A percentile compares a stretch with the other conserved stretches of the same genome.
These are phyloP conservation scores for Yarrowia alimentaria DNA, from an alignment of 805 yeast species.

Conservation along the genomic window DNA sequence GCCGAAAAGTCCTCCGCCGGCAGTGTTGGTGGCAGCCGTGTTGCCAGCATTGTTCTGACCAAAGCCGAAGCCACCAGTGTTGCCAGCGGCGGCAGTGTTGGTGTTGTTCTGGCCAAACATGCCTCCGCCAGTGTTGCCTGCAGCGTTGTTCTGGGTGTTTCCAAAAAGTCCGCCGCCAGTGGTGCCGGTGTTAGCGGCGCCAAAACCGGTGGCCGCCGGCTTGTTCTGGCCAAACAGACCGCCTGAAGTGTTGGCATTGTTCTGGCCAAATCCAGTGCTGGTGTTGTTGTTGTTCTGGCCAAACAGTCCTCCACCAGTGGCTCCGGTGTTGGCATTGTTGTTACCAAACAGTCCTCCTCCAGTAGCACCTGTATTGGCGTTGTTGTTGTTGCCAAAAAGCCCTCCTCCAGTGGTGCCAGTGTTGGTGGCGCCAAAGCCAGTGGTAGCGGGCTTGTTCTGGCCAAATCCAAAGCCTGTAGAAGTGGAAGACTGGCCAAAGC, in stretches of 20 bases:
- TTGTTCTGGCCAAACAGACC: constrained; percentile 31
- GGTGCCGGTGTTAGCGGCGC: constrained; percentile 29
- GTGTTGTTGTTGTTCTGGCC: constrained; percentile 29
- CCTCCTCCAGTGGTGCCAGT: constrained; percentile 40
- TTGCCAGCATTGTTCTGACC: constrained; percentile 23
- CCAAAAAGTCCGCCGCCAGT: constrained; percentile 33
- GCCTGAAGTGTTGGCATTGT: constrained; percentile 30
- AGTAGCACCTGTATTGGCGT: constrained; percentile 32
- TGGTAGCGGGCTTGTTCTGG: constrained; percentile 29
- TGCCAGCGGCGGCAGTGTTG: constrained; percentile 27
- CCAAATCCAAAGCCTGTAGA: constrained; percentile 38
- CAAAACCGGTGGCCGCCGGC: constrained; percentile 31
- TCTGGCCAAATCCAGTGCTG: constrained; percentile 28
- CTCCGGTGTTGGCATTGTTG: constrained; percentile 28
- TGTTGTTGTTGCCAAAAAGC: constrained; percentile 38
- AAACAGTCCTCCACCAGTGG: constrained; percentile 31
- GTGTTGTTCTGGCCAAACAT: constrained; percentile 29
- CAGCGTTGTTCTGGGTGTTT: constrained; percentile 24
- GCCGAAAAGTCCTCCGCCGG: constrained; percentile 33
- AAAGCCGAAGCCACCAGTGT: constrained; percentile 29
- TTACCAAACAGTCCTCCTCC: constrained; percentile 33
- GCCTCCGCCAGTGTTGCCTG: constrained; percentile 31
- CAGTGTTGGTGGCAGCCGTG: constrained; percentile 28
- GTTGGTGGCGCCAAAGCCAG: constrained; percentile 34
- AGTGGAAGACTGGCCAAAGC: constrained; percentile 32